Conservation (phyloP, 1,139 yeast species). For the Hansenula lynferdii region DNA sequence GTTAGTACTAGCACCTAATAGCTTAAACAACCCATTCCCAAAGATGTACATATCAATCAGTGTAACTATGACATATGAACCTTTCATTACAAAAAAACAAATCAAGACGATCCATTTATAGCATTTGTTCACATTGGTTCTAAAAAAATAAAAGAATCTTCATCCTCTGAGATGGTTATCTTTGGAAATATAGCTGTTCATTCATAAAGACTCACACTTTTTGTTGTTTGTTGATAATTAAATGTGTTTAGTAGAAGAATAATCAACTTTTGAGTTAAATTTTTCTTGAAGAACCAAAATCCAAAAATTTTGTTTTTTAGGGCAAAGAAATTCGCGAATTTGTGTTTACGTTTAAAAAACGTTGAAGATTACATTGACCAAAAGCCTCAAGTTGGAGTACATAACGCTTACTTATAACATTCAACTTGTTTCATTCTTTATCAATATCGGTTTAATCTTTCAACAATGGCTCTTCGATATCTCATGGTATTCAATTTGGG, state of each 20-base stretch:
- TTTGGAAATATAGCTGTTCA: background rate
- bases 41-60: conserved; percentile 29
- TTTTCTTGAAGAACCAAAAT: background rate
- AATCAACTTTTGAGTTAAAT: background rate
- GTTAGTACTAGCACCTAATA: too few relatives aligned
- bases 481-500: too few relatives aligned
- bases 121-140: conserved; percentile 25
- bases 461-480: too few relatives aligned
- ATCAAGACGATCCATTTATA: conserved; percentile 27
- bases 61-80: conserved; percentile 53
- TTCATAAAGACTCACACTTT: background rate
- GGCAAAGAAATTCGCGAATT: background rate
- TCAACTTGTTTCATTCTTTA: too few relatives aligned
- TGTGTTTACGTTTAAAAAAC: too few relatives aligned
- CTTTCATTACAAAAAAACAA: conserved; percentile 35
- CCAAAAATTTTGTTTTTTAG: background rate
- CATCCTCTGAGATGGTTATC: conserved; percentile 23
- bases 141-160: conserved; percentile 22
- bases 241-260: background rate
- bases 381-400: too few relatives aligned
- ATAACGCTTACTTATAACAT: too few relatives aligned
- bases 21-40: background rate
- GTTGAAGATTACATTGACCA: too few relatives aligned
- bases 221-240: too few relatives aligned
- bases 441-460: too few relatives aligned